These are phyloP conservation scores for Vickermania spadyakhi DNA, from an alignment of 208 protist genomes.

Conservation along the genomic window DNA sequence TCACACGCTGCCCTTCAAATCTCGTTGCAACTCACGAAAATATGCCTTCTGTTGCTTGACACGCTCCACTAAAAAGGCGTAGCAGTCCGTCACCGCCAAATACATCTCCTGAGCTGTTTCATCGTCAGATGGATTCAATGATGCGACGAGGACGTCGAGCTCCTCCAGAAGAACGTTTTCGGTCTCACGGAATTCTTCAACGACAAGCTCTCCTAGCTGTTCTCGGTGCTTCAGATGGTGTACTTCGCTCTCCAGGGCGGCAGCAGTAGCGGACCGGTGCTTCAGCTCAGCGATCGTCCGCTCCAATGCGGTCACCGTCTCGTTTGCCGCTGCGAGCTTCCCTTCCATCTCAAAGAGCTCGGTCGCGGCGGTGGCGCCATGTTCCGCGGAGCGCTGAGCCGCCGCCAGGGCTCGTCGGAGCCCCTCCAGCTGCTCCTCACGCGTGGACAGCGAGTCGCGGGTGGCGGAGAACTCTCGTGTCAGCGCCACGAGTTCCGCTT, in stretches of 20 bases:
- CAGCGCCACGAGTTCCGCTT: conserved; percentile 19
- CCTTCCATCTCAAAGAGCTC: conserved; percentile 47
- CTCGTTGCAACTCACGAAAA: conserved; percentile 5
- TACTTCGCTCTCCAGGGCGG: conserved; percentile 1
- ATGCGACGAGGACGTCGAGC: conserved; percentile 10
- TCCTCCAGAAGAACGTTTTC: conserved; percentile 17
- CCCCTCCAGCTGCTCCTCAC: conserved; percentile 22
- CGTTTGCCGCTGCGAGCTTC: conserved; percentile 21
- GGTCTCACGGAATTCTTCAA: conserved; percentile 23
- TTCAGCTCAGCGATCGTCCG: conserved; percentile 10
- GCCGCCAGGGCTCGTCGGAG: conserved; percentile 29
- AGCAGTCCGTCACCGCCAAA: not conserved
- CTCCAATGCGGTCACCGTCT: conserved; percentile 15
- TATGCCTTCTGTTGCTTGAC: conserved; percentile 10
- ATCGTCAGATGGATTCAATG: not conserved
- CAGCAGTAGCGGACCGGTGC: not conserved
- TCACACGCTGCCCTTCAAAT: no score
- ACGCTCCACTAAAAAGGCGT: conserved; percentile 5
- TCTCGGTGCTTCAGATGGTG: not conserved
- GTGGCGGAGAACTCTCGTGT: conserved; percentile 10
- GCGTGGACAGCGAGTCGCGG: conserved; percentile 13
- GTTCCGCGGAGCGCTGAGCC: conserved; percentile 38
- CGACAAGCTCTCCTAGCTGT: conserved; percentile 8
- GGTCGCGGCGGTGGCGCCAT: conserved; percentile 27
- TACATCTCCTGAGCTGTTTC: not conserved